Conservation (phyloP, 345 rosid genomes). For the Luvunga scandens region DNA sequence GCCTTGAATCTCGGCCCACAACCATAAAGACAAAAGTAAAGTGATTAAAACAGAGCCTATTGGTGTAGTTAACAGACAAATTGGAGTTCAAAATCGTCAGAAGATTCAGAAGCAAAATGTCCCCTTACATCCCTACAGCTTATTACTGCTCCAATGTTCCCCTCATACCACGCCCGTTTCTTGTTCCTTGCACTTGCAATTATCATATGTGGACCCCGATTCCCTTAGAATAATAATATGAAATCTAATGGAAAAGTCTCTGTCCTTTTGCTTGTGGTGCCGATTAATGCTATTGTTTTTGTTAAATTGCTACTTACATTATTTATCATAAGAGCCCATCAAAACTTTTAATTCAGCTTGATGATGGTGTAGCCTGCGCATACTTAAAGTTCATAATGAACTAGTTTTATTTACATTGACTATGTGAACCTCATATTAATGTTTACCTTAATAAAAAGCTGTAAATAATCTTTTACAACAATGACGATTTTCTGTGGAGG, state of each 20-base stretch:
- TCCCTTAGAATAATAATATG: not conserved
- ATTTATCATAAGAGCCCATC: no score
- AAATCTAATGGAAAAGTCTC: not conserved
- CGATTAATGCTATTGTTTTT: constrained; percentile 4
- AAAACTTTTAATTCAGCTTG: no score
- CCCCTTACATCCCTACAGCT: constrained; percentile 63
- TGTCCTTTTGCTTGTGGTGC: not conserved
- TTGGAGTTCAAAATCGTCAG: constrained; percentile 24
- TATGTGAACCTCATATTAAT: no score
- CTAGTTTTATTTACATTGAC: no score
- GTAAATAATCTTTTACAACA: not conserved
- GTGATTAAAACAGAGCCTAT: not conserved
- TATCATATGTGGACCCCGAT: constrained; percentile 21
- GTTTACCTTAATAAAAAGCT: constrained; percentile 1
- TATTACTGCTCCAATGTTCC: constrained; percentile 51
- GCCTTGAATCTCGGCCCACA: constrained; percentile 23
- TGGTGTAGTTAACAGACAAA: constrained; percentile 21
- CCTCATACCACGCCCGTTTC: constrained; percentile 43
- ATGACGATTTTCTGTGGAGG: constrained; percentile 10
- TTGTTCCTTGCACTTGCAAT: constrained; percentile 27
- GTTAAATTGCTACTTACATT: not conserved
- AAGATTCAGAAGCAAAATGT: constrained; percentile 40
- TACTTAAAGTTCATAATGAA: no score
- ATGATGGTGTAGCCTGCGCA: no score
- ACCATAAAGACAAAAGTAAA: not conserved